Base-by-base conservation (phyloP, 2,329 filamentous ascomycete genomes). In the Talaromyces atroroseus region DNA sequence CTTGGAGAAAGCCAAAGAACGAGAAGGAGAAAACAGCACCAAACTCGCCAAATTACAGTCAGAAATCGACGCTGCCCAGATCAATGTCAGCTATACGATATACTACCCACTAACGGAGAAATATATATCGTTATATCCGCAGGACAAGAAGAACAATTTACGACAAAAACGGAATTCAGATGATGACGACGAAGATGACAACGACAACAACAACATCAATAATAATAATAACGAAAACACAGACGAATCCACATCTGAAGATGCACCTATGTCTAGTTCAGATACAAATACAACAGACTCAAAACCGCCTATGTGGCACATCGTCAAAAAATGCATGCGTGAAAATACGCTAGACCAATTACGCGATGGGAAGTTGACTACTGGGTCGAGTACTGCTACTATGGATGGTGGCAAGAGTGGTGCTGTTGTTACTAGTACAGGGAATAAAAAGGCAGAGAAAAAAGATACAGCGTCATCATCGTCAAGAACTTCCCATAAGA, bases 11-110 rank as follows among this genome's bases (percentile, higher is more conserved):
- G 12, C 67, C 74, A 16, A 63, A 71, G 11, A 60, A 65, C 18
- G 67, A 73, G 18, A 34, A 46, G 42, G 8, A 23, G 24, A 52
- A n/a, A 36, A n/a, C 16, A 47, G 34, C 24, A 58, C 59, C 46
- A 26, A 66, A 63, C 51, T 62, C 62, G 54, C 70, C 60, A n/a
- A 60, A 49, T 42, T 73, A 48, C 69, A 64, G 59, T 59, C 62
- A 45, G 70, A 71, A 52, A 69, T 81, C 23, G 77, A 81, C 61
- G 68, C 68, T 29, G 76, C 78, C 7, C 77, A 81, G 53, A 78
- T 85, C 21, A 83, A 85, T 64, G 67, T 85, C 60, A 84, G 83
- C 64, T 87, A 87, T 66, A 79, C 83, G 7, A 76, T 82, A 40
- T 85, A 83, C 66, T 84, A 80, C 60, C 84, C 84, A 14, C 74